phyloP scores from a whole-genome alignment of 768 basidiomycete genomes.

The Phaffia australis region DNA sequence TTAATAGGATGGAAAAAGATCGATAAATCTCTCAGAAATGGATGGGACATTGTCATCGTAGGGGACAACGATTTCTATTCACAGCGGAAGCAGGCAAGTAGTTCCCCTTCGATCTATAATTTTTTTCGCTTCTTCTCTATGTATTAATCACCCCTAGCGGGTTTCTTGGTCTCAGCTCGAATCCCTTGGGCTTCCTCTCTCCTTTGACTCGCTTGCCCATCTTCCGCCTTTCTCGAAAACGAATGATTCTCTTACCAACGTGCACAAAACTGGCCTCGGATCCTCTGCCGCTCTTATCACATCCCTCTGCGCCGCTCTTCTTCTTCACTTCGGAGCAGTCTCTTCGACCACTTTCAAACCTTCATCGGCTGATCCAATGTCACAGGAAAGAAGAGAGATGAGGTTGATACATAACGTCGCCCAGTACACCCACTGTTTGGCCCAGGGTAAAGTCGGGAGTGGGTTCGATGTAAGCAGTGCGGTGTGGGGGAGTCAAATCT shows the following conservation, averaged over 20 bases:
- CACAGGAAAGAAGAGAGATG: slow-evolving; percentile 19
- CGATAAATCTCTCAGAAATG: slow-evolving; percentile 3
- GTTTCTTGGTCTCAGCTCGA: slow-evolving; percentile 47
- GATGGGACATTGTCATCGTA: slow-evolving; percentile 64
- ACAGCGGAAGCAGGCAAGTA: slow-evolving; percentile 65
- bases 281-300: slow-evolving; percentile 96
- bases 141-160: neutral
- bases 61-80: slow-evolving; percentile 99
- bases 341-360: slow-evolving; percentile 31
- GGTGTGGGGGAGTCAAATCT: slow-evolving; percentile 86
- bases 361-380: slow-evolving; percentile 29
- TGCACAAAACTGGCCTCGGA: slow-evolving; percentile 98
- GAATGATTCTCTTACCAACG: slow-evolving; percentile 56
- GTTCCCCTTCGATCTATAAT: neutral
- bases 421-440: slow-evolving; percentile 88
- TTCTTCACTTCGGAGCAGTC: slow-evolving; percentile 63
- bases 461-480: slow-evolving; percentile 95
- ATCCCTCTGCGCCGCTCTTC: slow-evolving; percentile 74
- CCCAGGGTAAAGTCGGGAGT: slow-evolving; percentile 95
- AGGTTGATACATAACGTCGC: slow-evolving; percentile 76
- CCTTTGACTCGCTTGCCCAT: slow-evolving; percentile 51
- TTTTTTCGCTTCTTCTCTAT: neutral
- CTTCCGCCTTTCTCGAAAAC: slow-evolving; percentile 69
- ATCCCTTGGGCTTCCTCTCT: slow-evolving; percentile 51
- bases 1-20: slow-evolving; percentile 23